Conservation (phyloP, 2,329 filamentous ascomycete species). For the Botrytis elliptica region DNA sequence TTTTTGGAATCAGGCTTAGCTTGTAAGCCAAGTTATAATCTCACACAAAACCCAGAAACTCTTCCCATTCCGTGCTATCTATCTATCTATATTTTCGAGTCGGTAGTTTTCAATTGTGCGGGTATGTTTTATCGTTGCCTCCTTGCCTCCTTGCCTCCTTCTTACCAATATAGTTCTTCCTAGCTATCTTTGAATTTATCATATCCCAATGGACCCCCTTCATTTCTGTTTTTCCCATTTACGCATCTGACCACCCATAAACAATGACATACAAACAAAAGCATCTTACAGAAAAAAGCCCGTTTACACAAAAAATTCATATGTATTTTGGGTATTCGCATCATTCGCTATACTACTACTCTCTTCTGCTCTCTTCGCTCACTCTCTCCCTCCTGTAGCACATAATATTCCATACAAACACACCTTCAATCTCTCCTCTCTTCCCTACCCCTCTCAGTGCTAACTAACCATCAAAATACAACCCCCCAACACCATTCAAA, state of each 20-base stretch:
- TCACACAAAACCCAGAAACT: too few relatives aligned
- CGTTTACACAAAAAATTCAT: background rate
- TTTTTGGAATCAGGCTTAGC: too few relatives aligned
- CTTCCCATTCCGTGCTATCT: too few relatives aligned
- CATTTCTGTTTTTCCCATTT: too few relatives aligned
- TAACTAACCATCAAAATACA: background rate
- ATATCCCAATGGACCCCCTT: too few relatives aligned
- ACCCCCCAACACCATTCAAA: background rate
- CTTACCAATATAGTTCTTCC: too few relatives aligned
- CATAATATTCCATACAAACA: background rate
- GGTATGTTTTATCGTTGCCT: too few relatives aligned
- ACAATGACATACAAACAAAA: background rate
- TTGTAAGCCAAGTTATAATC: too few relatives aligned
- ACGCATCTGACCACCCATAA: background rate
- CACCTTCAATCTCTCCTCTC: background rate
- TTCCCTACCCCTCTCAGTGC: background rate
- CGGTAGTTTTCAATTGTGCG: too few relatives aligned
- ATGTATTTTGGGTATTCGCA: background rate
- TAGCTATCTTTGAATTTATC: too few relatives aligned
- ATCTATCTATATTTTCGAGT: too few relatives aligned
- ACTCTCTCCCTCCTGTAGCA: background rate
- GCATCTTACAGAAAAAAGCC: background rate
- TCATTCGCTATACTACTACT: background rate
- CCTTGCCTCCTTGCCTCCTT: too few relatives aligned
- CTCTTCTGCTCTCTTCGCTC: background rate